A percentile compares a stretch with the other conserved stretches of the same genome.
phyloP scores from a whole-genome alignment of 768 basidiomycete genomes.

The Tephrocybe sp. region DNA sequence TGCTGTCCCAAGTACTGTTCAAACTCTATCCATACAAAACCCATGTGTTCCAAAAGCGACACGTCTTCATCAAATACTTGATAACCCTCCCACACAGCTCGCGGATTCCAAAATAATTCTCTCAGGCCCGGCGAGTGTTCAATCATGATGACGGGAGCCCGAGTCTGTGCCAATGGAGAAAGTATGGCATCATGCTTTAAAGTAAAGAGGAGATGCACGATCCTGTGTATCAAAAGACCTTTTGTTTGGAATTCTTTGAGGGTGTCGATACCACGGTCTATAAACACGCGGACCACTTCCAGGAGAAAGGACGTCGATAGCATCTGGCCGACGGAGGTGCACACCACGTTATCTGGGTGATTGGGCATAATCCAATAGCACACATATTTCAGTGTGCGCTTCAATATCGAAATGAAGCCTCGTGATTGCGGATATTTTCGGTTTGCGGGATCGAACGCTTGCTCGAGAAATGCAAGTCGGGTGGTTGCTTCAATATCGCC shows the following conservation, averaged over 20 bases:
- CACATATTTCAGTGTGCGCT: slow-evolving; percentile 11
- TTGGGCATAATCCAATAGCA: slow-evolving; percentile 9
- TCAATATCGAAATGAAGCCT: background rate
- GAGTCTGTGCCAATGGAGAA: too few relatives aligned
- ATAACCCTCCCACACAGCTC: background rate
- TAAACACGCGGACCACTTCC: slow-evolving; percentile 3
- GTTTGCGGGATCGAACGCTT: background rate
- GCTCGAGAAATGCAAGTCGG: background rate
- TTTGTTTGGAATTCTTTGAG: background rate
- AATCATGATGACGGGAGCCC: background rate
- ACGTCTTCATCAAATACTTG: background rate
- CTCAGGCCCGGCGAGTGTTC: slow-evolving; percentile 1
- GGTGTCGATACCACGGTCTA: background rate
- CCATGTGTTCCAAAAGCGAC: slow-evolving; percentile 2
- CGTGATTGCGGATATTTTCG: background rate
- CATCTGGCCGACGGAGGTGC: background rate
- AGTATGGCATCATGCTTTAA: too few relatives aligned
- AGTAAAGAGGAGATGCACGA: background rate
- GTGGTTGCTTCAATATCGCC: background rate
- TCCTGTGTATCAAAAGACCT: slow-evolving; percentile 2
- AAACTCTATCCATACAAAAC: background rate
- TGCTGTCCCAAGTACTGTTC: background rate
- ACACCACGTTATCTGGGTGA: background rate
- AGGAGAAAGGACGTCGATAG: slow-evolving; percentile 1
- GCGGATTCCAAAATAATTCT: background rate